Evolutionary conservation across 257 asterid species (phyloP).

Genomic region (Lithospermum erythrorhizon): DNA sequence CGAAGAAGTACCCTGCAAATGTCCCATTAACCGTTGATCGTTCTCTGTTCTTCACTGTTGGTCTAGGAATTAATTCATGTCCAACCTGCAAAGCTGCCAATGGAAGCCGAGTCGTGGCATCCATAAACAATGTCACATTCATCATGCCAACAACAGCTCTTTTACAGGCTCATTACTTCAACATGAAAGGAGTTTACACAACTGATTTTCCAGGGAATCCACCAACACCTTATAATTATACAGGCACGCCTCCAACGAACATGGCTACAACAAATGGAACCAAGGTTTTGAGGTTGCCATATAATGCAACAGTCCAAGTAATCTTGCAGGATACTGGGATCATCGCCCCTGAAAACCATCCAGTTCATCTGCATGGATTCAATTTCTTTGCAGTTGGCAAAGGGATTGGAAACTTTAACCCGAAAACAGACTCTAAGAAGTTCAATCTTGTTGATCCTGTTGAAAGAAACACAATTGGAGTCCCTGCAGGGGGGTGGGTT

Average conservation of each 20-base stretch:
- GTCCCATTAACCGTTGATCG: constrained; percentile 59
- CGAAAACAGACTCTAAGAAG: constrained; percentile 43
- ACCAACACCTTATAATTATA: constrained; percentile 39
- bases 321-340: constrained; percentile 84
- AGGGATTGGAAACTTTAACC: constrained; percentile 63
- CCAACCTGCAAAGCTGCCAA: constrained; percentile 59
- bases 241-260: constrained; percentile 42
- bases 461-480: constrained; percentile 85
- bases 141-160: constrained; percentile 74
- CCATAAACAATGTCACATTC: constrained; percentile 67
- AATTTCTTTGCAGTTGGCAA: constrained; percentile 71
- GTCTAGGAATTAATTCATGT: constrained; percentile 74
- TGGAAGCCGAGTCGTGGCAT: constrained; percentile 62
- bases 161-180: constrained; percentile 57
- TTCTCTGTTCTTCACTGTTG: constrained; percentile 51
- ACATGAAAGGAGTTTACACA: constrained; percentile 59
- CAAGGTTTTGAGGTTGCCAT: constrained; percentile 44
- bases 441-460: constrained; percentile 85
- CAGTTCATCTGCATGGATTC: constrained; percentile 84
- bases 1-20: constrained; percentile 52
- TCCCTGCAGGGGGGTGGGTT: constrained; percentile 94
- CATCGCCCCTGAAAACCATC: constrained; percentile 74
- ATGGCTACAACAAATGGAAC: constrained; percentile 52
- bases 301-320: constrained; percentile 60
- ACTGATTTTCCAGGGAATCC: constrained; percentile 80